A percentile compares a stretch with the other conserved stretches of the same genome.
phyloP scores from a whole-genome alignment of 768 basidiomycete species.

The Tylopilus sp. region DNA sequence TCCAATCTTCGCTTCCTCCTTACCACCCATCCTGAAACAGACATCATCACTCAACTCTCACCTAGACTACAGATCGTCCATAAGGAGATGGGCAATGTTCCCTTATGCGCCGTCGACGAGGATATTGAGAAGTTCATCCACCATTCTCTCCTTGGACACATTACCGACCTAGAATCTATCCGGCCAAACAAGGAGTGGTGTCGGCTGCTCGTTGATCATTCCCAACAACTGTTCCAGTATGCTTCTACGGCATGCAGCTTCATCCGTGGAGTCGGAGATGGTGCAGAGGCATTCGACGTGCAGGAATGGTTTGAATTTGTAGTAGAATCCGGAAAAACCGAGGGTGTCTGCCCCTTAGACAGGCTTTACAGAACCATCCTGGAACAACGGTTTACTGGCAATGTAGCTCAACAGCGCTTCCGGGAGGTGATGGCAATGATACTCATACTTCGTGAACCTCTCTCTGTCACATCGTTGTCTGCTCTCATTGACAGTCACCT shows the following conservation, averaged over 20 bases:
- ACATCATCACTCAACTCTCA: background rate
- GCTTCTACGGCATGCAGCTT: background rate
- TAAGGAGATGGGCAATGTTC: background rate
- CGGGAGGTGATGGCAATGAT: background rate
- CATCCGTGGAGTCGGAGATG: constrained; percentile 17
- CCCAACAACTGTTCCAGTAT: constrained; percentile 18
- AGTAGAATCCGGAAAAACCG: too few relatives aligned
- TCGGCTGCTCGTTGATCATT: constrained; percentile 9
- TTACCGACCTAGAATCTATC: background rate
- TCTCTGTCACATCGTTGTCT: background rate
- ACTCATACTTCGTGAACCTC: background rate
- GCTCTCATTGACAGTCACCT: too few relatives aligned
- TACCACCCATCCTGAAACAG: constrained; percentile 16
- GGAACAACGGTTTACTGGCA: background rate
- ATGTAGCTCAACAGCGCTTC: background rate
- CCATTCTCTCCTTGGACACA: background rate
- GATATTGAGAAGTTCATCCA: constrained; percentile 5
- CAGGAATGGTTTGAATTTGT: too few relatives aligned
- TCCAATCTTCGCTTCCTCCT: too few relatives aligned
- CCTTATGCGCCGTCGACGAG: background rate
- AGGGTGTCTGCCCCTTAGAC: background rate
- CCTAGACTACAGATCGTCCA: background rate
- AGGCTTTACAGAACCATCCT: background rate
- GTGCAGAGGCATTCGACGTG: background rate
- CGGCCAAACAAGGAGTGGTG: constrained; percentile 17